Conservation (phyloP, 306 rosid genomes). For the Lupinus albus region DNA sequence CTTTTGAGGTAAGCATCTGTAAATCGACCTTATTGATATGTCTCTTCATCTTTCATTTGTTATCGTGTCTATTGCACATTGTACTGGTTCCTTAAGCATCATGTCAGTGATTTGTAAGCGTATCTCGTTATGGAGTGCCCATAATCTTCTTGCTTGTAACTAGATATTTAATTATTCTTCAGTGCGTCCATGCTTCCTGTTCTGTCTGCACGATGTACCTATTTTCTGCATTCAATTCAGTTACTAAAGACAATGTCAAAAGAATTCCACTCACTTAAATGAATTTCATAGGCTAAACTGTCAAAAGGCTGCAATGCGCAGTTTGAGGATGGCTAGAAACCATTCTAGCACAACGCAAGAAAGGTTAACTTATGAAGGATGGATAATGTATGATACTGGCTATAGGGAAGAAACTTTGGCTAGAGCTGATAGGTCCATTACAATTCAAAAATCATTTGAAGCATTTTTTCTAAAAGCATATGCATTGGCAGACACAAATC, state of each 20-base stretch:
- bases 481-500: constrained; percentile 59
- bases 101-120: not conserved
- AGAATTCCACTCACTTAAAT: constrained; percentile 11
- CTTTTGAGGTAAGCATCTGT: constrained; percentile 58
- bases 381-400: constrained; percentile 79
- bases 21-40: constrained; percentile 3
- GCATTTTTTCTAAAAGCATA: constrained; percentile 75
- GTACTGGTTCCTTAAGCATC: not conserved
- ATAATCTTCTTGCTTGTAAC: not conserved
- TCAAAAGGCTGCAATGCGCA: constrained; percentile 75
- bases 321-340: constrained; percentile 75
- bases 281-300: constrained; percentile 61
- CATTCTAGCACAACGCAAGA: constrained; percentile 64
- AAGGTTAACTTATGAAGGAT: constrained; percentile 79
- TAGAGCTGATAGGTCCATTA: constrained; percentile 63
- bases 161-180: not conserved
- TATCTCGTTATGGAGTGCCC: not conserved
- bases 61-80: constrained; percentile 14
- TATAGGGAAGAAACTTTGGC: constrained; percentile 65
- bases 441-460: constrained; percentile 72
- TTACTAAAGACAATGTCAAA: constrained; percentile 10
- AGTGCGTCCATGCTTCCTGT: not conserved
- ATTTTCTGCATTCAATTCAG: constrained; percentile 13
- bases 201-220: constrained; percentile 17
- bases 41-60: constrained; percentile 31